These are phyloP conservation scores for Stropharia rugosoannulata DNA, from an alignment of 768 basidiomycete genomes.

Conservation along the genomic window DNA sequence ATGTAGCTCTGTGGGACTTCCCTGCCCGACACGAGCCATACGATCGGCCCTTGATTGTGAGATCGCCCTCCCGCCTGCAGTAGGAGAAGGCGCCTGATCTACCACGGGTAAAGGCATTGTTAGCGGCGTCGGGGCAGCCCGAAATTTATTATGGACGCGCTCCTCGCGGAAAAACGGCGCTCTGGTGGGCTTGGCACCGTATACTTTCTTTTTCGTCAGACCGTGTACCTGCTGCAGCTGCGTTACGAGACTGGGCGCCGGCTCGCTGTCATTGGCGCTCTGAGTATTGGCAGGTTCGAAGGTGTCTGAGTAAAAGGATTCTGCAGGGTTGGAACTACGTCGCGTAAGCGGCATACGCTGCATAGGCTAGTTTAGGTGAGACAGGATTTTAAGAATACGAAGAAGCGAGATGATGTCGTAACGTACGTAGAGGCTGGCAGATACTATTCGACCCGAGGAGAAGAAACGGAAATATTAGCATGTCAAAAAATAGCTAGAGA, in stretches of 20 bases:
- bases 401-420: constrained; percentile 15
- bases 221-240: constrained; percentile 70
- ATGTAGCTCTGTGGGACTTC: constrained; percentile 31
- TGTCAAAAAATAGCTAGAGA: constrained; percentile 6
- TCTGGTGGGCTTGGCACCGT: constrained; percentile 48
- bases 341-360: constrained; percentile 19
- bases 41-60: constrained; percentile 35
- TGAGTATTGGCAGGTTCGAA: constrained; percentile 13
- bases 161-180: constrained; percentile 57
- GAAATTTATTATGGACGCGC: constrained; percentile 29
- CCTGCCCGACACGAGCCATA: constrained; percentile 30
- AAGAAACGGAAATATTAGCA: constrained; percentile 10
- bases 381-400: background rate
- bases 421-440: constrained; percentile 30
- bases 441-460: constrained; percentile 17
- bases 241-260: constrained; percentile 52
- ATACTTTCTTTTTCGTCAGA: constrained; percentile 68
- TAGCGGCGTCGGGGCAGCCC: constrained; percentile 24
- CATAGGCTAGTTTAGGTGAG: constrained; percentile 1
- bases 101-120: constrained; percentile 22
- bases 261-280: constrained; percentile 19
- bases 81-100: constrained; percentile 15
- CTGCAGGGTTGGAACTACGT: constrained; percentile 28
- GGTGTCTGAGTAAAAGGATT: constrained; percentile 19
- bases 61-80: constrained; percentile 29